A percentile compares a stretch with the other conserved stretches of the same genome.
These are phyloP conservation scores for Lycium barbarum DNA, from an alignment of 257 asterid species.

Conservation along the genomic window DNA sequence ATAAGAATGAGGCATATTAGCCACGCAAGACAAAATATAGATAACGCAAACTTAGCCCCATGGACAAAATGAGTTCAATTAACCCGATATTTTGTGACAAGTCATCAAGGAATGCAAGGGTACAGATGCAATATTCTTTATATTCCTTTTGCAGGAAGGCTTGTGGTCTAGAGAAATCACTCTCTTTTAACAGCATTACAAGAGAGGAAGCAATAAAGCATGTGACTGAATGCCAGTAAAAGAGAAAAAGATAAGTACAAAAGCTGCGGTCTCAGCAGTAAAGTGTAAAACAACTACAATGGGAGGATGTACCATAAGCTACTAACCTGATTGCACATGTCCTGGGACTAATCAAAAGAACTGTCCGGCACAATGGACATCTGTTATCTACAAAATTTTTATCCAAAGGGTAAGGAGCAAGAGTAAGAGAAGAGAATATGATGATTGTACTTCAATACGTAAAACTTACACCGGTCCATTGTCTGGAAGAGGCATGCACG, in stretches of 20 bases:
- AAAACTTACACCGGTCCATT: constrained; percentile 83
- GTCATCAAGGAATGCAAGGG: neutral
- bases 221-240: neutral
- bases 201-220: neutral
- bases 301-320: constrained; percentile 30
- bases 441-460: constrained; percentile 9
- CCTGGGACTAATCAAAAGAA: constrained; percentile 80
- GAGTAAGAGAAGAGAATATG: neutral
- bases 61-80: constrained; percentile 10
- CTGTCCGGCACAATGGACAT: constrained; percentile 96
- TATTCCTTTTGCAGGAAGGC: neutral
- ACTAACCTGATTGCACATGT: constrained; percentile 87
- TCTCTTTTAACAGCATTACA: neutral
- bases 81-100: neutral
- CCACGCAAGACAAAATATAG: neutral
- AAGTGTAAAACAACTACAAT: constrained; percentile 13
- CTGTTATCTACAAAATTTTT: constrained; percentile 66
- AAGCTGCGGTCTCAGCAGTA: neutral
- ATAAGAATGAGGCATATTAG: constrained; percentile 28
- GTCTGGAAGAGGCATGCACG: constrained; percentile 94
- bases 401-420: constrained; percentile 28
- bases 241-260: neutral
- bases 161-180: neutral
- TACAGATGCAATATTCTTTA: neutral
- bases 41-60: neutral